Base-by-base conservation (phyloP, 2,329 filamentous ascomycete genomes). In the Arthrinium puccinioides region DNA sequence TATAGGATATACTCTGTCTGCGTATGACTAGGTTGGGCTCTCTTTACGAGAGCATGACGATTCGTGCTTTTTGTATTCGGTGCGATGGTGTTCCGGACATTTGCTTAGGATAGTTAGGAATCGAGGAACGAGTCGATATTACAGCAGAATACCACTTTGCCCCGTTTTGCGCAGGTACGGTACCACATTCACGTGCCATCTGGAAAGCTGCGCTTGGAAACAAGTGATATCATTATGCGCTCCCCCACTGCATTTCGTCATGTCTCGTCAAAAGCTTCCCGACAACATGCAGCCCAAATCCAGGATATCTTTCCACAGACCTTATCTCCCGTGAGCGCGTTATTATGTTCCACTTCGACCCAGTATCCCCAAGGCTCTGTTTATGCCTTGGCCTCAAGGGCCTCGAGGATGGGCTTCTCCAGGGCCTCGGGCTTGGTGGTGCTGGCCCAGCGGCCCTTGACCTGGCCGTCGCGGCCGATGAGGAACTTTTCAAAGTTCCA, bases 401-500 rank as follows among this genome's bases (percentile, higher is more conserved):
- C 87, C 50, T 84, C 78, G 53, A 87, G 60, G 50, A 96, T 89
- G 4, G 73, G 64, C 45, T 72, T 70, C 76, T 90, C 84, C 51
- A 98, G 66, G 26, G 66, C 64, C 67, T 90, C 87, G 1, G 92
- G 92, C 72, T 89, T 92, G 42, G 84, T 87, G 14, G 79, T 84
- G 62, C 85, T 90, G 23, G 87, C 85, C 87, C 88, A 98, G 47
- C 92, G 72, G 20, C 75, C 75, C 65, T 85, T 84, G 50, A 97
- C 87, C 66, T 83, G 75, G 19, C 92, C 92, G 62, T 97, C 87
- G 44, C 78, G 76, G 43, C 82, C 84, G 47, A 98, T 70, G 46
- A 98, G 68, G 67, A 96, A 98, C 77, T 98, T 98, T 66, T 98
- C 92, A 70, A 97, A 98, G 69, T 98, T 98, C 92, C 92, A 98